phyloP scores from a whole-genome alignment of 805 yeast genomes.

The Suhomyces tanzawaensis region DNA sequence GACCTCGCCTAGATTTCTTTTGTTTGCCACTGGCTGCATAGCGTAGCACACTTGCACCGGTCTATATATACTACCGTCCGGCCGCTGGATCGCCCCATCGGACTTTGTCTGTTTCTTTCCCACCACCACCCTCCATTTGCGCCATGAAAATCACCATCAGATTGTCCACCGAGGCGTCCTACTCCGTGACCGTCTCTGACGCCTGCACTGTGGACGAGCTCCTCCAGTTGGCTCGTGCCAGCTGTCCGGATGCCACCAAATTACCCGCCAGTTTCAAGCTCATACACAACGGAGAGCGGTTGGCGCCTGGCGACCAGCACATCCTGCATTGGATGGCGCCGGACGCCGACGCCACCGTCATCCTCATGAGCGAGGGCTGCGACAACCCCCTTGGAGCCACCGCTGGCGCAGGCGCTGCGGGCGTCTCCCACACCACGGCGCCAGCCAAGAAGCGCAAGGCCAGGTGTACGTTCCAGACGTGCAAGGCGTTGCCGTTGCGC shows the following conservation, averaged over 20 bases:
- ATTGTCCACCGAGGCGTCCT: conserved; percentile 43
- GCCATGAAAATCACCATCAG: conserved; percentile 51
- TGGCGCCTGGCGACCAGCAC: conserved; percentile 26
- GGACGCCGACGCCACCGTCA: conserved; percentile 17
- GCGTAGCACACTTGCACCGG: background rate
- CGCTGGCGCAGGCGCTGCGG: conserved; percentile 9
- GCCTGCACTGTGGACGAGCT: conserved; percentile 53
- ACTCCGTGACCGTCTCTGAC: conserved; percentile 49
- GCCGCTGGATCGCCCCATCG: background rate
- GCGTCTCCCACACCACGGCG: conserved; percentile 11
- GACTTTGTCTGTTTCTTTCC: background rate
- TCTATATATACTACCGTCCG: background rate
- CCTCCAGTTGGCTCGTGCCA: conserved; percentile 41
- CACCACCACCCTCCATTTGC: background rate
- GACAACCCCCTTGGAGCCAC: conserved; percentile 23
- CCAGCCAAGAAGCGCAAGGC: conserved; percentile 36
- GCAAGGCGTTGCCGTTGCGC: conserved; percentile 62
- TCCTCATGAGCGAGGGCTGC: conserved; percentile 26
- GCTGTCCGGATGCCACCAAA: conserved; percentile 28
- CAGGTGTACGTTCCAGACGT: conserved; percentile 52
- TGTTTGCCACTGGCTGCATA: conserved; percentile 5
- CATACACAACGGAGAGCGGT: conserved; percentile 38
- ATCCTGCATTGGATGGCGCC: conserved; percentile 9
- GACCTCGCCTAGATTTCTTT: conserved; percentile 2
- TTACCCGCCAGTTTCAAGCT: conserved; percentile 40